Evolutionary conservation across 139 green algal genomes (phyloP).

Genomic region (Diplosphaera chodatii): DNA sequence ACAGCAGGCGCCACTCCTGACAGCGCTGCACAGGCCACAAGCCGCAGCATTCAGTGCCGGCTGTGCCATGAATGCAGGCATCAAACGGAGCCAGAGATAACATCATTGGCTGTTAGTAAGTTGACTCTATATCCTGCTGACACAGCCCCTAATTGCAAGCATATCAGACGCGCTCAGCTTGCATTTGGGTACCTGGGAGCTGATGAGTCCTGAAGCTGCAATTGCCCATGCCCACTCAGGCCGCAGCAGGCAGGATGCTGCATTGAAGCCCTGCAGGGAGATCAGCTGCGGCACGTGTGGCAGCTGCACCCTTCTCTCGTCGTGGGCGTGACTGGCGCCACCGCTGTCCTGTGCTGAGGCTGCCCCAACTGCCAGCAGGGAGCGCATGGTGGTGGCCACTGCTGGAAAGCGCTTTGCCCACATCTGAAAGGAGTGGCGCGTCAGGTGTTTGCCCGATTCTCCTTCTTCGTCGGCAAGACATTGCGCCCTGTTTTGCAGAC

Average conservation of each 20-base stretch:
- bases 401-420: slow-evolving; percentile 12
- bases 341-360: neutral
- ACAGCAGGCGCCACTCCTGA: slow-evolving; percentile 45
- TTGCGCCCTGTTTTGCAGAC: neutral
- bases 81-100: too few relatives aligned
- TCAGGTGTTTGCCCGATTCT: neutral
- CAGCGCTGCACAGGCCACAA: slow-evolving; percentile 5
- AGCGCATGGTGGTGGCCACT: slow-evolving; percentile 2
- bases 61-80: too few relatives aligned
- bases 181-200: too few relatives aligned
- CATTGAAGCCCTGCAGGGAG: neutral
- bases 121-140: too few relatives aligned
- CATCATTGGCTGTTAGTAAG: too few relatives aligned
- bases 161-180: too few relatives aligned
- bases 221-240: slow-evolving; percentile 6
- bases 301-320: too few relatives aligned
- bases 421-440: neutral
- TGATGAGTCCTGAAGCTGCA: too few relatives aligned
- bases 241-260: slow-evolving; percentile 2
- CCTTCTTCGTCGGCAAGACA: neutral
- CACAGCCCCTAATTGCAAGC: too few relatives aligned
- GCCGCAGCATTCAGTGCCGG: too few relatives aligned
- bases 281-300: neutral
- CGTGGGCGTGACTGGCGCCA: too few relatives aligned
- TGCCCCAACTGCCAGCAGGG: neutral